Evolutionary conservation across 768 basidiomycete species (phyloP).

Genomic region (Leucosporidium yakuticum): DNA sequence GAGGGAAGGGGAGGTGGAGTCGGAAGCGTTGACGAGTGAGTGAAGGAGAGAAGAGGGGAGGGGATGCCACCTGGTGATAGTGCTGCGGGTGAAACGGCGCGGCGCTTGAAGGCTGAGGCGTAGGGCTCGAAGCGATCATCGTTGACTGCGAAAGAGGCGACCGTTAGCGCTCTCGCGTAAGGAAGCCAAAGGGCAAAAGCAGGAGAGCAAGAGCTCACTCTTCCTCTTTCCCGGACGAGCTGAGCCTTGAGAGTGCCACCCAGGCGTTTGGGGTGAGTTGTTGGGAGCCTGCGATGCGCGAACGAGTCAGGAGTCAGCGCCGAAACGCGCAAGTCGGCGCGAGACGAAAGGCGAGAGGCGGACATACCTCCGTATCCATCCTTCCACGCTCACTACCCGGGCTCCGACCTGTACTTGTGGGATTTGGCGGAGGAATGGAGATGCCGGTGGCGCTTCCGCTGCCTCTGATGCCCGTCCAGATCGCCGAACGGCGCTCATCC

Average conservation of each 20-base stretch:
- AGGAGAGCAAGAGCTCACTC: conserved; percentile 8
- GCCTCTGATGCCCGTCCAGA: conserved; percentile 34
- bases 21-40: conserved; percentile 25
- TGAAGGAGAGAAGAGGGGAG: conserved; percentile 21
- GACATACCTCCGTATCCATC: conserved; percentile 28
- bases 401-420: conserved; percentile 6
- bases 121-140: conserved; percentile 37
- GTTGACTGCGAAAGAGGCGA: conserved; percentile 6
- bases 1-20: not conserved
- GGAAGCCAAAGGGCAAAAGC: not conserved
- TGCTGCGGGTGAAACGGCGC: conserved; percentile 37
- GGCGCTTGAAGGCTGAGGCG: conserved; percentile 37
- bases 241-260: conserved; percentile 6
- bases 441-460: conserved; percentile 4
- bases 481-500: conserved; percentile 16
- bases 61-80: conserved; percentile 4
- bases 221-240: conserved; percentile 36
- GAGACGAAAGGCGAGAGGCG: too few species aligned
- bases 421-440: not conserved
- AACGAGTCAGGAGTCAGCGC: not conserved
- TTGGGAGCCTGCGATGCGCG: conserved; percentile 3
- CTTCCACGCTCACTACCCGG: conserved; percentile 10
- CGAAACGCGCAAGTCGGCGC: not conserved
- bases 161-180: not conserved
- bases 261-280: conserved; percentile 24